These are phyloP conservation scores for Cnidoscolus chayamansa DNA, from an alignment of 441 rosid species.

Conservation along the genomic window DNA sequence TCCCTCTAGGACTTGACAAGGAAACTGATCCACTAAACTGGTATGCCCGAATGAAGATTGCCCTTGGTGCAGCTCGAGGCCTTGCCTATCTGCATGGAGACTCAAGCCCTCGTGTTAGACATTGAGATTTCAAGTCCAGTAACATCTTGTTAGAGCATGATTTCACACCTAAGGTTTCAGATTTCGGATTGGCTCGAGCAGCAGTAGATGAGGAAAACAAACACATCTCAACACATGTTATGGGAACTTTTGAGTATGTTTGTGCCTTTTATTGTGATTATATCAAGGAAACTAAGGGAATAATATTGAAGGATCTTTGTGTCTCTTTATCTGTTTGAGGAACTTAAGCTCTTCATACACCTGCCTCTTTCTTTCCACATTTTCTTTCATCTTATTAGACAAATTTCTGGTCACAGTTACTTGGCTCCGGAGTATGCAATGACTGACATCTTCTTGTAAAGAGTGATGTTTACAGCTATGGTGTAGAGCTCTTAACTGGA, in stretches of 20 bases:
- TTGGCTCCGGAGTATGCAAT: constrained; percentile 80
- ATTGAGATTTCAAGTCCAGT: constrained; percentile 72
- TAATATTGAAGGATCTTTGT: not conserved
- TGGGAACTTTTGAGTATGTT: constrained; percentile 75
- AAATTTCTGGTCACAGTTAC: constrained; percentile 36
- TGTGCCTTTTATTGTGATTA: not conserved
- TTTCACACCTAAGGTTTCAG: constrained; percentile 71
- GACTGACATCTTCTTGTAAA: constrained; percentile 78
- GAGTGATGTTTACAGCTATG: constrained; percentile 76
- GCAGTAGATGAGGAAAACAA: constrained; percentile 61
- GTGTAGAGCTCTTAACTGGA: constrained; percentile 76
- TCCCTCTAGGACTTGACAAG: constrained; percentile 50
- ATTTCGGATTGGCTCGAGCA: constrained; percentile 70
- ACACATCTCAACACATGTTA: constrained; percentile 66
- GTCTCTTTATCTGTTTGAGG: not conserved
- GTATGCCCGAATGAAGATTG: constrained; percentile 65
- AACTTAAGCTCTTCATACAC: not conserved
- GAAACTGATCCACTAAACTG: constrained; percentile 49
- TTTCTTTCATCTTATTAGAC: not conserved
- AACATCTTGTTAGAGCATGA: constrained; percentile 71
- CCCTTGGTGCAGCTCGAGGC: constrained; percentile 73
- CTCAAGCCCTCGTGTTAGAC: constrained; percentile 70
- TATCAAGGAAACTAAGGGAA: not conserved
- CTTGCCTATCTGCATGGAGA: constrained; percentile 72
- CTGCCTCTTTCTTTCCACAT: not conserved